Conservation (phyloP, 805 yeast species). For the Myxozyma melibiosi region DNA sequence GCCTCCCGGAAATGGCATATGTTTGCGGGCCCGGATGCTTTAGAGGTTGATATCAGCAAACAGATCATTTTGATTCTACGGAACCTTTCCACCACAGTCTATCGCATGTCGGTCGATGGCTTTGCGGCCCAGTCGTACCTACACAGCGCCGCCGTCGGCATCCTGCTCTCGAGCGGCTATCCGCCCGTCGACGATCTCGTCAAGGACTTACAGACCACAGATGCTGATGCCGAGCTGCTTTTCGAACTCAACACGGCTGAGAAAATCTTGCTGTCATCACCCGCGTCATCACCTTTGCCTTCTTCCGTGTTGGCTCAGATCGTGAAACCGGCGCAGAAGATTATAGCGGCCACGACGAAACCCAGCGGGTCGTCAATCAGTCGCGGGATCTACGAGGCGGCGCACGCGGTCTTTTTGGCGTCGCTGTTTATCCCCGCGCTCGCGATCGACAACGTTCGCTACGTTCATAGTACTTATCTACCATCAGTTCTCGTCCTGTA, state of each 20-base stretch:
- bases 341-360: not conserved
- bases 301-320: not conserved
- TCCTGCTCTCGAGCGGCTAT: slow-evolving; percentile 1
- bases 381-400: slow-evolving; percentile 26
- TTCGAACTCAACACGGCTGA: slow-evolving; percentile 26
- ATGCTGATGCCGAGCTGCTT: slow-evolving; percentile 8
- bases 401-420: slow-evolving; percentile 34
- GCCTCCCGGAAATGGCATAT: not conserved
- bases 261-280: slow-evolving; percentile 18
- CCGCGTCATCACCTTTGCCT: slow-evolving; percentile 8
- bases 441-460: slow-evolving; percentile 15
- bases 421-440: slow-evolving; percentile 20
- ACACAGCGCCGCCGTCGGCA: slow-evolving; percentile 25
- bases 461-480: slow-evolving; percentile 10
- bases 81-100: slow-evolving; percentile 16
- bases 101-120: slow-evolving; percentile 18
- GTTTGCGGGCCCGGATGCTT: not conserved
- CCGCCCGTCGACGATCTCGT: slow-evolving; percentile 3
- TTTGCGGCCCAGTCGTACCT: slow-evolving; percentile 23
- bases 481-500: slow-evolving; percentile 5
- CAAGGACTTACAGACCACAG: not conserved
- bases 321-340: slow-evolving; percentile 6
- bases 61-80: slow-evolving; percentile 8
- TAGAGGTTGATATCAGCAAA: not conserved
- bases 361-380: not conserved